Conservation (phyloP, 192 early-diverging fungal species). For the Coemansia sp. region DNA sequence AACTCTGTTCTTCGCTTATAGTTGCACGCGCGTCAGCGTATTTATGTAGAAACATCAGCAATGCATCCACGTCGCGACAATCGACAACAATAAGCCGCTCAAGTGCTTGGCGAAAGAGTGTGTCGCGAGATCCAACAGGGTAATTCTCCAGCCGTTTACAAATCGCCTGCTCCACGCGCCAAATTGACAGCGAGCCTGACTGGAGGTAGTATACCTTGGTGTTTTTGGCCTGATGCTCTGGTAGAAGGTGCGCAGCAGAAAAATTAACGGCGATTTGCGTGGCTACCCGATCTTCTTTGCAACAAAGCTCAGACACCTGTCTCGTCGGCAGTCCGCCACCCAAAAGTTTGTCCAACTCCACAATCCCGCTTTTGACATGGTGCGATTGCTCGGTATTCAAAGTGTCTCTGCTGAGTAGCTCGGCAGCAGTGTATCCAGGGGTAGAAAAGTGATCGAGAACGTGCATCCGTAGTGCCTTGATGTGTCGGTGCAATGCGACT, state of each 20-base stretch:
- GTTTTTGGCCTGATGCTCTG: not conserved
- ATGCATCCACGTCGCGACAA: slow-evolving; percentile 23
- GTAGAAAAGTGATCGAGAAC: slow-evolving; percentile 36
- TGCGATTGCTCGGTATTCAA: not conserved
- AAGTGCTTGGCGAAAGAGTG: slow-evolving; percentile 12
- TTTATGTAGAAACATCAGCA: slow-evolving; percentile 32
- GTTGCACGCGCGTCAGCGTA: slow-evolving; percentile 14
- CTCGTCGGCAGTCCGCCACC: slow-evolving; percentile 17
- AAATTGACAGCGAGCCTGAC: slow-evolving; percentile 25
- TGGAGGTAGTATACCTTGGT: slow-evolving; percentile 22
- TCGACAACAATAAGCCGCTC: slow-evolving; percentile 30
- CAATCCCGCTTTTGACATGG: slow-evolving; percentile 22
- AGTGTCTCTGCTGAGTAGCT: not conserved
- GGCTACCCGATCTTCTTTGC: slow-evolving; percentile 8
- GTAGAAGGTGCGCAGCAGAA: slow-evolving; percentile 30
- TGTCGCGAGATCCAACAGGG: not conserved
- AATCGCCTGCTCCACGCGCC: slow-evolving; percentile 20
- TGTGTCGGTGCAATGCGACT: slow-evolving; percentile 17
- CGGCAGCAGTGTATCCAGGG: slow-evolving; percentile 18
- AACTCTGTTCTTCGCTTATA: not conserved
- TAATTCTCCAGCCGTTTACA: not conserved
- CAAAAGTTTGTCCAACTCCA: slow-evolving; percentile 22
- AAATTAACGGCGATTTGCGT: slow-evolving; percentile 27
- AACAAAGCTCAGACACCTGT: slow-evolving; percentile 30
- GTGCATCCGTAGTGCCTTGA: slow-evolving; percentile 23